phyloP scores from a whole-genome alignment of 805 yeast species.

The Metschnikowia hibisci region DNA sequence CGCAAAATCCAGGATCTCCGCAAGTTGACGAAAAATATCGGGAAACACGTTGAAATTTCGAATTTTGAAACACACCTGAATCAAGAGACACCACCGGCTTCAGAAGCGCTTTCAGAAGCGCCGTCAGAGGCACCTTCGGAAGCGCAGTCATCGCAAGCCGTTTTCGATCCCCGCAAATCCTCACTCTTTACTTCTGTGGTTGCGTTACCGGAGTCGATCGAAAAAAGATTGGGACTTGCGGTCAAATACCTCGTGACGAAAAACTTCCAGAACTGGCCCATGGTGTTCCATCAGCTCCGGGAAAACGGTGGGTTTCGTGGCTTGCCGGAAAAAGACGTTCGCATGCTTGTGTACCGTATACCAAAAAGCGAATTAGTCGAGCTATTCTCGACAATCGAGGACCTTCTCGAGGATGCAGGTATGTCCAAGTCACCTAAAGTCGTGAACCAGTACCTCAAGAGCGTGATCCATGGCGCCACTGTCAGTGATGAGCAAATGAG shows the following conservation, averaged over 20 bases:
- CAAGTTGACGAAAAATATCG: slow-evolving; percentile 27
- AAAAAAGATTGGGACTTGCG: slow-evolving; percentile 37
- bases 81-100: slow-evolving; percentile 10
- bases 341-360: slow-evolving; percentile 35
- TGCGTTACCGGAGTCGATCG: slow-evolving; percentile 35
- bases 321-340: slow-evolving; percentile 30
- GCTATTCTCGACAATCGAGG: slow-evolving; percentile 24
- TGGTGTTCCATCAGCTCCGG: slow-evolving; percentile 39
- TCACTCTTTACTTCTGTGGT: slow-evolving; percentile 19
- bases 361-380: slow-evolving; percentile 36
- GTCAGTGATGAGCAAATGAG: slow-evolving; percentile 21
- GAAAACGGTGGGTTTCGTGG: slow-evolving; percentile 34
- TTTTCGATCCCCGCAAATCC: slow-evolving; percentile 12
- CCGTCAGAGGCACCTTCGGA: no score
- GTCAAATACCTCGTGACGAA: slow-evolving; percentile 36
- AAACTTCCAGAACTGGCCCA: slow-evolving; percentile 44
- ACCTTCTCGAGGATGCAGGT: slow-evolving; percentile 33
- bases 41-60: slow-evolving; percentile 10
- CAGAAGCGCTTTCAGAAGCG: slow-evolving; percentile 6
- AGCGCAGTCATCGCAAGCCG: no score
- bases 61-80: slow-evolving; percentile 14
- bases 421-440: slow-evolving; percentile 30
- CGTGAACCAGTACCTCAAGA: slow-evolving; percentile 35
- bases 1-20: slow-evolving; percentile 26
- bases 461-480: slow-evolving; percentile 24